phyloP scores from a whole-genome alignment of 2,329 filamentous ascomycete genomes.

The Phyllachora maydis region DNA sequence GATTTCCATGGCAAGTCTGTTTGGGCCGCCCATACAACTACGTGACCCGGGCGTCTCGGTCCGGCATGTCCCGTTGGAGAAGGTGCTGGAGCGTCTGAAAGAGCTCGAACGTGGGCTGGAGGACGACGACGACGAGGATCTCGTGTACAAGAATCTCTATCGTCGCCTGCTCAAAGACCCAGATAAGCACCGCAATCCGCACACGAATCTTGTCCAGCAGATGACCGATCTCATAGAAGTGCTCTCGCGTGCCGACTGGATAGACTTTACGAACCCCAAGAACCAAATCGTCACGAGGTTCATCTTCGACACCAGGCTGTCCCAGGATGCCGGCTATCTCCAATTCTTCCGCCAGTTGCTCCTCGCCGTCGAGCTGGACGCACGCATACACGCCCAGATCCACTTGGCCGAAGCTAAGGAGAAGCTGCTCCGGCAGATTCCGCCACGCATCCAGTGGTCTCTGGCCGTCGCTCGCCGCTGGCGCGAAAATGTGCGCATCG shows the following conservation, averaged over 20 bases:
- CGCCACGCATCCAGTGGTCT: conserved; percentile 52
- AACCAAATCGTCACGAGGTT: conserved; percentile 59
- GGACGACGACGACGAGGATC: conserved; percentile 33
- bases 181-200: conserved; percentile 36
- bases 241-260: conserved; percentile 48
- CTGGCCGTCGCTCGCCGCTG: conserved; percentile 54
- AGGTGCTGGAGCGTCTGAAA: conserved; percentile 35
- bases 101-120: conserved; percentile 34
- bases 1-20: conserved; percentile 34
- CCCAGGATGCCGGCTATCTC: conserved; percentile 34
- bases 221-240: conserved; percentile 53
- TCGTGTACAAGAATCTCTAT: conserved; percentile 45
- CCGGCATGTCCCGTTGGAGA: conserved; percentile 36
- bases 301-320: conserved; percentile 38
- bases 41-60: conserved; percentile 35
- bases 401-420: conserved; percentile 44
- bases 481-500: conserved; percentile 49
- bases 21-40: conserved; percentile 33
- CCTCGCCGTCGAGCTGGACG: conserved; percentile 49
- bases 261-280: conserved; percentile 47
- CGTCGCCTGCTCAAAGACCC: conserved; percentile 46
- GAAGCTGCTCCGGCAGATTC: conserved; percentile 41
- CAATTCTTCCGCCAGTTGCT: conserved; percentile 62
- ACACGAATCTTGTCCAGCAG: conserved; percentile 46
- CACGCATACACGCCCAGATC: conserved; percentile 42